Percentiles rank a stretch among this genome's conserved stretches.
Evolutionary conservation across 2,329 filamentous ascomycete genomes (phyloP).

Genomic region (Ceratocystis eucalypticola): DNA sequence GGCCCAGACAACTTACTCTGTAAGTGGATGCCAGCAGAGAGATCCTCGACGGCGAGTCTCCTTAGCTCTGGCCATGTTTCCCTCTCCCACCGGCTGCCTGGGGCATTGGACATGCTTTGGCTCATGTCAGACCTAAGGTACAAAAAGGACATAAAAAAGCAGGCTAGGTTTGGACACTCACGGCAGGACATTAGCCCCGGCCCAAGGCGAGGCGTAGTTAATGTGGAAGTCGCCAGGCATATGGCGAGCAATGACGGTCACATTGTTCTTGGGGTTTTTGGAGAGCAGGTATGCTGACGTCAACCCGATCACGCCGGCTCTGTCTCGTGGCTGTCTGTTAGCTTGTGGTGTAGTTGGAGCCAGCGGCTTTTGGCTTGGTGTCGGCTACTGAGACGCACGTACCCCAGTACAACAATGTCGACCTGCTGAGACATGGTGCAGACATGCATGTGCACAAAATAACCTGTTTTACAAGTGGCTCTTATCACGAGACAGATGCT

Average conservation of each 20-base stretch:
- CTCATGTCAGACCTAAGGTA: neutral
- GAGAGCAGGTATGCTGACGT: constrained; percentile 38
- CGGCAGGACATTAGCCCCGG: constrained; percentile 69
- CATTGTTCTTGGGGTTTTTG: constrained; percentile 30
- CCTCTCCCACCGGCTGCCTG: constrained; percentile 43
- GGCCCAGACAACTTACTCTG: constrained; percentile 38
- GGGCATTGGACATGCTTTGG: constrained; percentile 32
- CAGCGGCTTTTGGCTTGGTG: neutral
- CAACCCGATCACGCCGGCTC: constrained; percentile 39
- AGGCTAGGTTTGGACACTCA: constrained; percentile 29
- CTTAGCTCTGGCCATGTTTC: constrained; percentile 52
- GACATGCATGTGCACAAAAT: neutral
- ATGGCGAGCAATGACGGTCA: constrained; percentile 70
- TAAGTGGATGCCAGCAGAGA: constrained; percentile 69
- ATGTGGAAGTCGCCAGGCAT: constrained; percentile 91
- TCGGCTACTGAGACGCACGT: neutral
- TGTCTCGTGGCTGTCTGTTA: constrained; percentile 20
- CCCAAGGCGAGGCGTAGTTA: constrained; percentile 83
- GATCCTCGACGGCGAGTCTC: constrained; percentile 47
- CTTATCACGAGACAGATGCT: too few relatives aligned
- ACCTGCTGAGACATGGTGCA: constrained; percentile 10
- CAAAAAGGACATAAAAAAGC: neutral
- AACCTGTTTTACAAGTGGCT: neutral
- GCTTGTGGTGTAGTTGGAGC: neutral
- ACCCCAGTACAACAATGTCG: constrained; percentile 19